Conservation (phyloP, 1,139 yeast species). For the Magnusiomyces tetraspermus region DNA sequence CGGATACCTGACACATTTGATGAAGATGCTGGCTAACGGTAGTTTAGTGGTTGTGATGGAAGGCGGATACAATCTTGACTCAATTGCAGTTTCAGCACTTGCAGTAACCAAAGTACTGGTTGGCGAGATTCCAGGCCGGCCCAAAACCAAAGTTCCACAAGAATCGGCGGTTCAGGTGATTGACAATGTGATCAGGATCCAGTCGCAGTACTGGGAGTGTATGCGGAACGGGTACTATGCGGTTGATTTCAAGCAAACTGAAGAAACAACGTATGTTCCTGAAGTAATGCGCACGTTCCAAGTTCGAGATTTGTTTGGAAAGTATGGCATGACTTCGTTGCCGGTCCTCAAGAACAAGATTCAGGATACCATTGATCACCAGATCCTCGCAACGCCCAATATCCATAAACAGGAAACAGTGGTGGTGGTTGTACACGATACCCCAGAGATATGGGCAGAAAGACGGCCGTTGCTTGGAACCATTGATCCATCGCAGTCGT, state of each 20-base stretch:
- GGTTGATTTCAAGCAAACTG: constrained; percentile 21
- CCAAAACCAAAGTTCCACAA: constrained; percentile 61
- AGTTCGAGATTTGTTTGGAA: constrained; percentile 45
- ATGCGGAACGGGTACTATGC: constrained; percentile 59
- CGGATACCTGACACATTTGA: constrained; percentile 90
- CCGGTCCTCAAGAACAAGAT: constrained; percentile 48
- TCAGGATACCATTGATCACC: constrained; percentile 45
- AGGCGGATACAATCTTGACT: constrained; percentile 92
- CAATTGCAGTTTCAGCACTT: constrained; percentile 82
- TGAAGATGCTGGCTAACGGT: constrained; percentile 81
- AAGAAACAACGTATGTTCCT: constrained; percentile 14
- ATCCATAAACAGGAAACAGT: constrained; percentile 56
- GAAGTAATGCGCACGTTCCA: constrained; percentile 72
- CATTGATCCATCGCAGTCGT: constrained; percentile 61
- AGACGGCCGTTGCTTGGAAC: constrained; percentile 72
- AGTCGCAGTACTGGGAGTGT: constrained; percentile 81
- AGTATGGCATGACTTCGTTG: constrained; percentile 52
- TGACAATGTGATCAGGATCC: constrained; percentile 70
- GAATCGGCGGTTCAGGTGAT: constrained; percentile 63
- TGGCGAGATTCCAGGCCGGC: constrained; percentile 90
- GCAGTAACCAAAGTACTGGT: constrained; percentile 86
- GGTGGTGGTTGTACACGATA: constrained; percentile 73
- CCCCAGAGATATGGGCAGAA: constrained; percentile 90
- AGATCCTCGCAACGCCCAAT: constrained; percentile 67
- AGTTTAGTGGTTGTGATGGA: constrained; percentile 82